A percentile compares a stretch with the other conserved stretches of the same genome.
phyloP scores from a whole-genome alignment of 2,329 filamentous ascomycete genomes.

The Cryphonectria naterciae region DNA sequence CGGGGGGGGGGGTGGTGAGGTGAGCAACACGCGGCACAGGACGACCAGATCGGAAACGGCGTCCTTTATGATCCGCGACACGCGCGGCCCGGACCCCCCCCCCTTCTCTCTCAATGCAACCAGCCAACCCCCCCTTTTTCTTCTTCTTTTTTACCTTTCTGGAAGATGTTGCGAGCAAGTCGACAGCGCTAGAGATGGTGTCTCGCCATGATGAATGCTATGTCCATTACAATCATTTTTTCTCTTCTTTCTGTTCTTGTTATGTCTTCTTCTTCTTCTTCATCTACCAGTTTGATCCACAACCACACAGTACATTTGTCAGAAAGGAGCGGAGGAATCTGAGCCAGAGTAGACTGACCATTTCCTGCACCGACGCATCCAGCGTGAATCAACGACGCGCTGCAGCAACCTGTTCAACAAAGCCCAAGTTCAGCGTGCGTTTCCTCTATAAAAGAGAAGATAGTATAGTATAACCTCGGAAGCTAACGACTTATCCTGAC shows the following conservation, averaged over 20 bases:
- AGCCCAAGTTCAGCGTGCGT: background rate
- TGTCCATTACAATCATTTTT: background rate
- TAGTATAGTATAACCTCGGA: too few relatives aligned
- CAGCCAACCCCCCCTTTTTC: background rate
- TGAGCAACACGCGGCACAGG: constrained; percentile 2
- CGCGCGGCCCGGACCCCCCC: constrained; percentile 3
- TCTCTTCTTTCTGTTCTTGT: too few relatives aligned
- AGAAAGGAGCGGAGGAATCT: too few relatives aligned
- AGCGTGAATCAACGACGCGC: background rate
- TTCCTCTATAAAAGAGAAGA: background rate
- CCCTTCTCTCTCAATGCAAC: background rate
- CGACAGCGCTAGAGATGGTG: background rate
- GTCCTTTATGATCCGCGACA: constrained; percentile 10
- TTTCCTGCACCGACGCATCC: background rate
- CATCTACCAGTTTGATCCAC: background rate
- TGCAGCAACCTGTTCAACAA: background rate
- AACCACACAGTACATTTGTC: background rate
- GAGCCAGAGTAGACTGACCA: background rate
- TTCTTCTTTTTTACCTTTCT: too few relatives aligned
- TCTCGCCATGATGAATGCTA: background rate
- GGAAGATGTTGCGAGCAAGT: background rate
- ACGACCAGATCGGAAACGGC: constrained; percentile 10
- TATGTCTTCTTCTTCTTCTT: background rate
- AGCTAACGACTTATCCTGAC: background rate
- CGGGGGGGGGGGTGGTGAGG: background rate